These are phyloP conservation scores for Puccinia triticina DNA, from an alignment of 1,284 basidiomycete genomes.

Conservation along the genomic window DNA sequence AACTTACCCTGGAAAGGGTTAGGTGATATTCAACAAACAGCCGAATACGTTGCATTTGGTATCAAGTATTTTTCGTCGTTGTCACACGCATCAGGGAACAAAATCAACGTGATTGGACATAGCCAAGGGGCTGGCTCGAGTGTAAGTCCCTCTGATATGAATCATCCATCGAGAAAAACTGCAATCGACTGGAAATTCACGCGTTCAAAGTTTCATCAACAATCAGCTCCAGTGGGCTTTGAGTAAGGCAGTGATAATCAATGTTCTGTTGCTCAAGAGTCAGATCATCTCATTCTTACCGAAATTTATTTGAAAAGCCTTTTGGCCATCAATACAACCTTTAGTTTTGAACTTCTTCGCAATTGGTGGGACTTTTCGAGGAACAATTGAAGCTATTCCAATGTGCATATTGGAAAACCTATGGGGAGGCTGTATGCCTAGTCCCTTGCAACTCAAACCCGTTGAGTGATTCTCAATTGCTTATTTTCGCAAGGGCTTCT, in stretches of 20 bases:
- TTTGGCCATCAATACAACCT: slow-evolving; percentile 56
- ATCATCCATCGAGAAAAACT: not conserved
- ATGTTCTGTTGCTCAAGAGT: not conserved
- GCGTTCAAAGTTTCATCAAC: slow-evolving; percentile 9
- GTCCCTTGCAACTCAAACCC: slow-evolving; percentile 17
- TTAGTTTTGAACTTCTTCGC: slow-evolving; percentile 57
- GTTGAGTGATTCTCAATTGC: slow-evolving; percentile 1
- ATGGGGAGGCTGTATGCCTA: slow-evolving; percentile 30
- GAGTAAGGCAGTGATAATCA: not conserved
- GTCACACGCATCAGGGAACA: slow-evolving; percentile 54
- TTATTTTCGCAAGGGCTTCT: not conserved
- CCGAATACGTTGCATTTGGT: slow-evolving; percentile 59
- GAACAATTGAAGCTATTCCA: slow-evolving; percentile 45
- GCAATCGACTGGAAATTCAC: not conserved
- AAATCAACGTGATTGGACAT: slow-evolving; percentile 59
- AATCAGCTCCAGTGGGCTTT: slow-evolving; percentile 48
- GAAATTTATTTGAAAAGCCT: slow-evolving; percentile 46
- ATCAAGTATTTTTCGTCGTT: slow-evolving; percentile 56
- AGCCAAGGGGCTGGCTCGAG: slow-evolving; percentile 57
- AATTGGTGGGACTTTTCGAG: slow-evolving; percentile 59
- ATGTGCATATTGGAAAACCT: not conserved
- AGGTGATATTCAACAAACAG: slow-evolving; percentile 56
- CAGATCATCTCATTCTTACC: not conserved
- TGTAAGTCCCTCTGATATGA: slow-evolving; percentile 52
- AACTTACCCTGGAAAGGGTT: slow-evolving; percentile 57